phyloP scores from a whole-genome alignment of 2,329 filamentous ascomycete species.

The Colletotrichum euphorbiae region DNA sequence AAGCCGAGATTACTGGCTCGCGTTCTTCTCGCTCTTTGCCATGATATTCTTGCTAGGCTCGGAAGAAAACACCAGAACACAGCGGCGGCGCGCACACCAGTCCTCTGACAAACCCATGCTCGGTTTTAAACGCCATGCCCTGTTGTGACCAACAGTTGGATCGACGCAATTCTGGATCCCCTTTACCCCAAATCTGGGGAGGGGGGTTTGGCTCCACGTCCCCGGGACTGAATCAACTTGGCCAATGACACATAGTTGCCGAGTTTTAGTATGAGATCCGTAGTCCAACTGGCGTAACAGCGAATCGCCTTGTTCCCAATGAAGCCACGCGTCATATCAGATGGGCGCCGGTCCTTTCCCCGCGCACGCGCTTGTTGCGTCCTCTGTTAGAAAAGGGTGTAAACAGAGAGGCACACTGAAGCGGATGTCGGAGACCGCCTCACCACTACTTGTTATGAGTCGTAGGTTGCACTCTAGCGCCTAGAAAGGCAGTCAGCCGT shows the following conservation, averaged over 20 bases:
- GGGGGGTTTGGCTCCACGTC: background rate
- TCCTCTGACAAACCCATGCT: constrained; percentile 25
- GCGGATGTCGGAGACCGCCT: background rate
- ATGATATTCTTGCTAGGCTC: background rate
- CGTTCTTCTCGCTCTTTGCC: constrained; percentile 3
- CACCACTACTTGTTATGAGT: too few relatives aligned
- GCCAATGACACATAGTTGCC: background rate
- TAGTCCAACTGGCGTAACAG: background rate
- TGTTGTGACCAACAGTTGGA: too few relatives aligned
- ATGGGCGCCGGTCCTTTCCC: background rate
- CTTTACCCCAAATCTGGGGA: constrained; percentile 6
- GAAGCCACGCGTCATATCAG: too few relatives aligned
- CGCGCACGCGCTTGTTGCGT: background rate
- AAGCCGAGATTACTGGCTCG: background rate
- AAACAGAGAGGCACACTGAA: constrained; percentile 8
- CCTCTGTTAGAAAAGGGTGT: background rate
- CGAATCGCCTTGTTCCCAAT: background rate
- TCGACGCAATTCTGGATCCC: constrained; percentile 10
- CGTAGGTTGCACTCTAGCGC: background rate
- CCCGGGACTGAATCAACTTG: background rate
- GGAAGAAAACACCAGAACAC: background rate
- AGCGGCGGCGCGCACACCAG: background rate
- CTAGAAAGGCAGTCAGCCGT: background rate
- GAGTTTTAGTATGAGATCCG: background rate
- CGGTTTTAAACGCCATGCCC: constrained; percentile 6